Evolutionary conservation across 1,139 yeast species (phyloP), one percentile per base, ranked within the genome.

Genomic region (Ogataea hybrid): DNA sequence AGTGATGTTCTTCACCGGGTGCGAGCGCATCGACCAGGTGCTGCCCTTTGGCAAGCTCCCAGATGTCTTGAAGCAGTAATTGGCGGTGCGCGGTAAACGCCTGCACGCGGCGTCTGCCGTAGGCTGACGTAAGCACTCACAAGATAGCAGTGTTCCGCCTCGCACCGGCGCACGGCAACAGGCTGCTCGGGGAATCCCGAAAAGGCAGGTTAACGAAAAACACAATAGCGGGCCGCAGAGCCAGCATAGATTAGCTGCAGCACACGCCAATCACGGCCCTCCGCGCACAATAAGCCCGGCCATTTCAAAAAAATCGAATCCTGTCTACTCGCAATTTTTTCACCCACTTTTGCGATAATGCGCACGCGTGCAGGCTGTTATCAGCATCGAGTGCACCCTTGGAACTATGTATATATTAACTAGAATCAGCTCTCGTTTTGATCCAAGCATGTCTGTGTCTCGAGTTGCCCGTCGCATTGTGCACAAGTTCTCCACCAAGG

Each of bases 21-120:
- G 74, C 21, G 68, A 69, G 9, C 68, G 96, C 21, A 89, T 94
- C 17, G 95, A 85, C 44, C 78, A 81, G 20, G 96, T 90, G 1
- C 64, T 92, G 31, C 69, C 88, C 0, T 92, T 92, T 66, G 98
- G 98, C 0, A 81, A 79, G 35, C 62, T 92, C 9, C 77, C 78
- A 40, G 92, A 85, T 61, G 95, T 87, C 8, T 59, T 70, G 28
- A 71, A 68, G 50, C 87, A 81, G 53, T 80, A 22, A 31, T 6
- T 6, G 8, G 20, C 20, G 8, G 20, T 6, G 20, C 20, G 20
- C 20, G 20, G 20, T 6, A 18, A 18, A 18, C 6, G 20, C 20
- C 20, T 18, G 20, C 20, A 6, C 8, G 20, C 20, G 20, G 20
- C 20, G 7, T 18, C 20, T 18, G 20, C 20, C 20, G 27, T n/a